Evolutionary conservation across 2,329 filamentous ascomycete species (phyloP).

Genomic region (Colletotrichum sp.): DNA sequence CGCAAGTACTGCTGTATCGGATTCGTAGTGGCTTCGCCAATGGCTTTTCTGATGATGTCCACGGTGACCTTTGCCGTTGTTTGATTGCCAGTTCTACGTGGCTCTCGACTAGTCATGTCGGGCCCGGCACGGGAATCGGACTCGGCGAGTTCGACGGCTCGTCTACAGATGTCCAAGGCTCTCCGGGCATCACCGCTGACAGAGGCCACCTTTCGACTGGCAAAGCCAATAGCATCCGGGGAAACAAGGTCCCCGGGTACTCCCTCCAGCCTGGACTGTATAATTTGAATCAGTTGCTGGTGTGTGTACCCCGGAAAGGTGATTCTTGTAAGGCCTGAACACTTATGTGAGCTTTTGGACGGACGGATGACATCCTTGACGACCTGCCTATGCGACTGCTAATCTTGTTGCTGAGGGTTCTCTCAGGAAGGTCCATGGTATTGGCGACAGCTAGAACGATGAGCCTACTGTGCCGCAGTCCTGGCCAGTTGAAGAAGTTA

Average conservation of each 20-base stretch:
- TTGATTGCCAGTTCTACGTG: constrained; percentile 20
- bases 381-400: constrained; percentile 76
- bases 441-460: constrained; percentile 98
- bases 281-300: constrained; percentile 96
- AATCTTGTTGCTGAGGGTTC: constrained; percentile 98
- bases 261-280: constrained; percentile 88
- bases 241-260: constrained; percentile 91
- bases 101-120: constrained; percentile 30
- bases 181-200: constrained; percentile 93
- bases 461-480: constrained; percentile 85
- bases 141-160: constrained; percentile 94
- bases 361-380: not conserved
- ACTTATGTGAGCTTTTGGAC: not conserved
- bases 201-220: constrained; percentile 93
- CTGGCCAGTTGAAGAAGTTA: constrained; percentile 99
- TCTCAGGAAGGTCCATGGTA: constrained; percentile 97
- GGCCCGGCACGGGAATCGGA: constrained; percentile 61
- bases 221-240: constrained; percentile 92
- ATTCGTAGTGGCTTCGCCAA: constrained; percentile 92
- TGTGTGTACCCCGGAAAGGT: constrained; percentile 98
- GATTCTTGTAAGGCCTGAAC: constrained; percentile 79
- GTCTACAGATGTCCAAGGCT: constrained; percentile 91
- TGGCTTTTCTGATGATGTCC: constrained; percentile 92
- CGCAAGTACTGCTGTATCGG: constrained; percentile 90
- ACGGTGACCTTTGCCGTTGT: constrained; percentile 69